Evolutionary conservation across 176 grass and related monocot genomes (phyloP).

Genomic region (Secale cereale): DNA sequence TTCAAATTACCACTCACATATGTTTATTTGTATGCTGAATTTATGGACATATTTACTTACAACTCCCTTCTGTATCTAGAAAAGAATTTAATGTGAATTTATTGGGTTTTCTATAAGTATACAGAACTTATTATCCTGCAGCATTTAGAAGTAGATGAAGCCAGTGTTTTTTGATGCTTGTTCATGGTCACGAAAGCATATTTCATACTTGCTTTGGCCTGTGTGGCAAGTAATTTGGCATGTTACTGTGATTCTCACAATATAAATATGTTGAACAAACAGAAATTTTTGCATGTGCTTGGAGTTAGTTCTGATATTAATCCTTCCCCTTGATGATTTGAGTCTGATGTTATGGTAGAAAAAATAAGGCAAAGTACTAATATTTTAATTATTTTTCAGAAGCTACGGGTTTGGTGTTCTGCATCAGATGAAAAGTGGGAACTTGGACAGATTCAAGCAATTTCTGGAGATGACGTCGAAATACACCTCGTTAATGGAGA

Average conservation of each 20-base stretch:
- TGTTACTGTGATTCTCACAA: slow-evolving; percentile 16
- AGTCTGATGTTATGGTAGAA: slow-evolving; percentile 15
- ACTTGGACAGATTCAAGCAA: slow-evolving; percentile 77
- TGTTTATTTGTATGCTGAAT: slow-evolving; percentile 9
- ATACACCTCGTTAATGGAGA: slow-evolving; percentile 68
- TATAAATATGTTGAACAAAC: slow-evolving; percentile 19
- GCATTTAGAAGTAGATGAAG: background rate
- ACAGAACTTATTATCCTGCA: background rate
- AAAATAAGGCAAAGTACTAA: background rate
- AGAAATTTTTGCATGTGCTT: background rate
- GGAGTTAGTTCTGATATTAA: slow-evolving; percentile 20
- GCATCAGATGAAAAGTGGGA: slow-evolving; percentile 67
- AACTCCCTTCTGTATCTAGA: background rate
- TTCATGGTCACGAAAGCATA: background rate
- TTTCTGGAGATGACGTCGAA: slow-evolving; percentile 63
- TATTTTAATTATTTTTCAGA: slow-evolving; percentile 50
- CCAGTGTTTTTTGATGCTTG: background rate
- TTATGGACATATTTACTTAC: background rate
- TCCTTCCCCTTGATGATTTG: background rate
- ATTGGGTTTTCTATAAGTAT: background rate
- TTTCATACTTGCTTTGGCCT: background rate
- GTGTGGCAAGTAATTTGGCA: slow-evolving; percentile 11
- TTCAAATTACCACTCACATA: background rate
- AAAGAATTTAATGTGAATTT: slow-evolving; percentile 19
- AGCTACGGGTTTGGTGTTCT: slow-evolving; percentile 83